Conservation (phyloP, 1,139 yeast species). For the Pichia sp. region DNA sequence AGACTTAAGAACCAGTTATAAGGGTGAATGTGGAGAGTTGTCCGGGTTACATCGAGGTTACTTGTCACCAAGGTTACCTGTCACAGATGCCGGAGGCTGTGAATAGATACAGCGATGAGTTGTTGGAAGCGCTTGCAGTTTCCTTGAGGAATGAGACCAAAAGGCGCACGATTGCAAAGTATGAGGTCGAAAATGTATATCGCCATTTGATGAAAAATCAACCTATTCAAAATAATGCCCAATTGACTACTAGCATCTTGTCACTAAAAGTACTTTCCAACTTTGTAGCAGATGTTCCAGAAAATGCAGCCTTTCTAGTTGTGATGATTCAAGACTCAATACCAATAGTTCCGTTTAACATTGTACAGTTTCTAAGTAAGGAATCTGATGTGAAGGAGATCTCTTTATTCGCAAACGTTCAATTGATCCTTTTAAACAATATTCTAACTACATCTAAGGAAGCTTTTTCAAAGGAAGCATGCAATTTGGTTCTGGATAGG, state of each 20-base stretch:
- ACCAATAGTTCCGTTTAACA: conserved; percentile 1
- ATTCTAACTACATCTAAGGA: conserved; percentile 12
- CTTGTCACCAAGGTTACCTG: not conserved
- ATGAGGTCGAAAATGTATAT: conserved; percentile 9
- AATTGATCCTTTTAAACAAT: conserved; percentile 14
- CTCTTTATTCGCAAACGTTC: conserved; percentile 5
- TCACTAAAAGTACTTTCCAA: conserved; percentile 21
- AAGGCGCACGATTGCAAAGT: conserved; percentile 5
- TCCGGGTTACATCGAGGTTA: too few relatives aligned
- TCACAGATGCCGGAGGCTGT: not conserved
- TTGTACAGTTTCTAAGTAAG: not conserved
- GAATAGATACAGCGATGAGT: not conserved
- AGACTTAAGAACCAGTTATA: not conserved
- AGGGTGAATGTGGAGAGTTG: too few relatives aligned
- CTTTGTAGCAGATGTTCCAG: conserved; percentile 25
- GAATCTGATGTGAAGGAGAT: not conserved
- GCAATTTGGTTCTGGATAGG: not conserved
- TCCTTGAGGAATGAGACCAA: conserved; percentile 9
- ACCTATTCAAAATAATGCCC: not conserved
- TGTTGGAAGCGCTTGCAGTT: conserved; percentile 14
- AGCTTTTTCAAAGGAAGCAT: not conserved
- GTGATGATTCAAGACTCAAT: not conserved
- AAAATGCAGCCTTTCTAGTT: conserved; percentile 12
- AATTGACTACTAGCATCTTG: not conserved
- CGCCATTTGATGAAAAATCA: not conserved